These are phyloP conservation scores for Populus euphratica DNA, from an alignment of 345 rosid genomes.

Conservation along the genomic window DNA sequence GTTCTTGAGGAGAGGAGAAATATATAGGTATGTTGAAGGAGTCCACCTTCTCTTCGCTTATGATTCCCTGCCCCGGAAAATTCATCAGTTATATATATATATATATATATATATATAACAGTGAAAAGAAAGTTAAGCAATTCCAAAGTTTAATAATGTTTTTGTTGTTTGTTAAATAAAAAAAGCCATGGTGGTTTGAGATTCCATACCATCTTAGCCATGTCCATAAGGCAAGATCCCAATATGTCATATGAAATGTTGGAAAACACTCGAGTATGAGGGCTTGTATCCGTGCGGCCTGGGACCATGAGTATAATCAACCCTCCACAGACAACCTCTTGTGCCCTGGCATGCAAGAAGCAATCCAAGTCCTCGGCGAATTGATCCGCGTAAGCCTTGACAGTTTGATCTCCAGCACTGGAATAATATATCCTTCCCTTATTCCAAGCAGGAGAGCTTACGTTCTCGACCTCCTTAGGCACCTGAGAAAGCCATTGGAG, in stretches of 20 bases:
- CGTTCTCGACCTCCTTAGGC: neutral
- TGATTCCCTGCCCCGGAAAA: neutral
- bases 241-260: neutral
- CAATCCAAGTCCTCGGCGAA: conserved; percentile 6
- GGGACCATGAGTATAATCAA: conserved; percentile 1
- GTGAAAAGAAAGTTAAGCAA: too few species aligned
- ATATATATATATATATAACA: too few species aligned
- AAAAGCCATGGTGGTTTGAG: too few species aligned
- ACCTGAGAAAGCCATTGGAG: conserved; percentile 9
- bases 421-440: conserved; percentile 14
- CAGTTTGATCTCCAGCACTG: neutral
- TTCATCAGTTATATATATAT: too few species aligned
- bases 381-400: conserved; percentile 8
- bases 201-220: neutral
- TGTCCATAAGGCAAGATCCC: conserved; percentile 9
- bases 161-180: too few species aligned
- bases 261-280: conserved; percentile 9
- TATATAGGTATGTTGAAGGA: conserved; percentile 11
- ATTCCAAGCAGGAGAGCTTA: conserved; percentile 16
- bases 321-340: conserved; percentile 16
- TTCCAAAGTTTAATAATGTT: too few species aligned
- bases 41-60: conserved; percentile 4
- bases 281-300: neutral
- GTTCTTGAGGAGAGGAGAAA: neutral
- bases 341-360: conserved; percentile 11